phyloP scores from a whole-genome alignment of 176 grass and related monocot species.

The Pharus latifolius region DNA sequence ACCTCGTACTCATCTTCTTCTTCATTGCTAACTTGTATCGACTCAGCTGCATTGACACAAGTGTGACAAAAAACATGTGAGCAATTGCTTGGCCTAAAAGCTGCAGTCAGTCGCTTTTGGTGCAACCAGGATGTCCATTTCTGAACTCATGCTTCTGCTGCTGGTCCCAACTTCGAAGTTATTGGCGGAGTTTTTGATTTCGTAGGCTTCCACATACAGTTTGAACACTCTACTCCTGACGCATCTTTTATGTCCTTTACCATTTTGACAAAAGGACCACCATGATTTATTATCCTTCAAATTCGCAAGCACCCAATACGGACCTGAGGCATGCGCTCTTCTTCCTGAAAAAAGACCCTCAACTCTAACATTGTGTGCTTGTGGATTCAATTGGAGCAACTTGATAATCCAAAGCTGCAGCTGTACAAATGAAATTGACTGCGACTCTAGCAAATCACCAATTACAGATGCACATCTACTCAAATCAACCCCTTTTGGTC shows the following conservation, averaged over 20 bases:
- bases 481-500: background rate
- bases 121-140: no score
- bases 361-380: conserved; percentile 1
- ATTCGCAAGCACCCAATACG: no score
- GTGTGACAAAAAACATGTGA: no score
- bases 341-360: conserved; percentile 1
- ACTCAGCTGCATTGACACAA: no score
- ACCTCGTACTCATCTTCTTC: no score
- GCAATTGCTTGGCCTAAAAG: no score
- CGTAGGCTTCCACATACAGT: conserved; percentile 10
- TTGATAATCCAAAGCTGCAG: conserved; percentile 4
- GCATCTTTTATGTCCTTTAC: conserved; percentile 6
- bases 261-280: conserved; percentile 1
- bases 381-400: background rate
- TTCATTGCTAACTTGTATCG: no score
- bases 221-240: background rate
- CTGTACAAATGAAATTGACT: conserved; percentile 13
- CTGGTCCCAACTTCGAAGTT: background rate
- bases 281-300: background rate
- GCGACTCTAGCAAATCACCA: background rate
- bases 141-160: no score
- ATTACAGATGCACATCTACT: background rate
- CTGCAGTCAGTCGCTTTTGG: no score
- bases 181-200: background rate
- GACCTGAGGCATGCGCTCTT: no score